A percentile compares a stretch with the other conserved stretches of the same genome.
These are phyloP conservation scores for Acacia melanoxylon DNA, from an alignment of 306 rosid genomes.

Conservation along the genomic window DNA sequence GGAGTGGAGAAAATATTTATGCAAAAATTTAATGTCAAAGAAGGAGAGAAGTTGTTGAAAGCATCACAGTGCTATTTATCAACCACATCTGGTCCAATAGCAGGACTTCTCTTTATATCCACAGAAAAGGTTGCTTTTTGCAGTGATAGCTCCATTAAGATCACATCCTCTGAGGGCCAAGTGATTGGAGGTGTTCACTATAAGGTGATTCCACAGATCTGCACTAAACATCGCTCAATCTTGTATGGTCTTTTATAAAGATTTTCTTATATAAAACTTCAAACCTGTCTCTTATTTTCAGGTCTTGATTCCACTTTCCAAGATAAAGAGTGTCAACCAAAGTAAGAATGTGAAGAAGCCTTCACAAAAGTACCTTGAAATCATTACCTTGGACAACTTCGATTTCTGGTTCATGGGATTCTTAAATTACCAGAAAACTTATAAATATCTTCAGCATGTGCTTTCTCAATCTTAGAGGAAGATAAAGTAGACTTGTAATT, in stretches of 20 bases:
- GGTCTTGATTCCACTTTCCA: not conserved
- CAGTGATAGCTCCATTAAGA: constrained; percentile 2
- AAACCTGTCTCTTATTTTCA: not conserved
- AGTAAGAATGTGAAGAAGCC: constrained; percentile 11
- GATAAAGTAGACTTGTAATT: not conserved
- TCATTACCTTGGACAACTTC: not conserved
- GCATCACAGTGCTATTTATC: constrained; percentile 56
- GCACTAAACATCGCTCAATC: not conserved
- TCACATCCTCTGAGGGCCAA: not conserved
- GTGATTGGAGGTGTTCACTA: not conserved
- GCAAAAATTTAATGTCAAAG: constrained; percentile 36
- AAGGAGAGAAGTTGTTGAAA: constrained; percentile 52
- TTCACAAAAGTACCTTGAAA: constrained; percentile 12
- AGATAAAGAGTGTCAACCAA: not conserved
- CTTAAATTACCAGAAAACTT: not conserved
- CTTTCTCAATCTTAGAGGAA: constrained; percentile 1
- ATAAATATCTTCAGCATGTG: not conserved
- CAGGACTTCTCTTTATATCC: not conserved
- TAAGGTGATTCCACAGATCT: not conserved
- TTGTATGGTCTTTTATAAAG: not conserved
- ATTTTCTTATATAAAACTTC: not conserved
- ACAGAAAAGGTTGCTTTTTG: not conserved
- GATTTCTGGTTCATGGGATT: constrained; percentile 6
- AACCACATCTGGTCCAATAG: constrained; percentile 61
- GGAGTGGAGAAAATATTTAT: constrained; percentile 45